These are phyloP conservation scores for Mycosarcoma maydis DNA, from an alignment of 1,284 basidiomycete genomes.

Conservation along the genomic window DNA sequence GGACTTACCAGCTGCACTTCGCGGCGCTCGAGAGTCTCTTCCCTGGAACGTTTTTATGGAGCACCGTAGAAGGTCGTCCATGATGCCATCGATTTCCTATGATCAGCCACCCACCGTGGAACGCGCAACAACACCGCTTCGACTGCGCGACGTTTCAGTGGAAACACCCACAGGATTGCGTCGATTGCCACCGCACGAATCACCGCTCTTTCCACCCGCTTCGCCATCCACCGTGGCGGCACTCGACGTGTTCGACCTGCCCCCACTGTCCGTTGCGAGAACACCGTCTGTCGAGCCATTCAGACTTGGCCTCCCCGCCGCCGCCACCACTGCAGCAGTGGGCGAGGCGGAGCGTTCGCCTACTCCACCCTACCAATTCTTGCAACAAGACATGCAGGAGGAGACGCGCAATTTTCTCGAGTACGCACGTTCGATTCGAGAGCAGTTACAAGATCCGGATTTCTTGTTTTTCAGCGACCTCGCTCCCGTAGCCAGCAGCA, in stretches of 20 bases:
- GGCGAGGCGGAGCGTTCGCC: not conserved
- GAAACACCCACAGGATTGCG: slow-evolving; percentile 45
- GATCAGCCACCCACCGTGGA: slow-evolving; percentile 21
- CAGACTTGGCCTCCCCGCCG: slow-evolving; percentile 17
- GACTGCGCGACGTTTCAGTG: slow-evolving; percentile 23
- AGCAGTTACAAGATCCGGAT: slow-evolving; percentile 27
- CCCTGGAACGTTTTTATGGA: slow-evolving; percentile 45
- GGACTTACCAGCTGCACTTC: slow-evolving; percentile 19
- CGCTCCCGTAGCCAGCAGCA: slow-evolving; percentile 36
- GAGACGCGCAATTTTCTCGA: slow-evolving; percentile 46
- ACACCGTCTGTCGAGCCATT: slow-evolving; percentile 18
- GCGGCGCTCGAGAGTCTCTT: slow-evolving; percentile 30
- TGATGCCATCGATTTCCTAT: slow-evolving; percentile 38
- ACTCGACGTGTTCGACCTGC: slow-evolving; percentile 20
- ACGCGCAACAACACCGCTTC: slow-evolving; percentile 28
- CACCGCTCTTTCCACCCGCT: slow-evolving; percentile 16
- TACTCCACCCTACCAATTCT: slow-evolving; percentile 17
- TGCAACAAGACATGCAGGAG: slow-evolving; percentile 29
- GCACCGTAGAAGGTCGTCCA: slow-evolving; percentile 35
- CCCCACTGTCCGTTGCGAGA: slow-evolving; percentile 1
- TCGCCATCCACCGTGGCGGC: slow-evolving; percentile 24
- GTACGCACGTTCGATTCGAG: slow-evolving; percentile 22
- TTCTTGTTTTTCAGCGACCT: slow-evolving; percentile 50
- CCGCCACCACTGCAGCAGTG: not conserved
- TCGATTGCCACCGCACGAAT: slow-evolving; percentile 11